Percentiles rank a stretch among this genome's conserved stretches.
Conservation (phyloP, 768 basidiomycete genomes). For the Dacryopinax spathularia region DNA sequence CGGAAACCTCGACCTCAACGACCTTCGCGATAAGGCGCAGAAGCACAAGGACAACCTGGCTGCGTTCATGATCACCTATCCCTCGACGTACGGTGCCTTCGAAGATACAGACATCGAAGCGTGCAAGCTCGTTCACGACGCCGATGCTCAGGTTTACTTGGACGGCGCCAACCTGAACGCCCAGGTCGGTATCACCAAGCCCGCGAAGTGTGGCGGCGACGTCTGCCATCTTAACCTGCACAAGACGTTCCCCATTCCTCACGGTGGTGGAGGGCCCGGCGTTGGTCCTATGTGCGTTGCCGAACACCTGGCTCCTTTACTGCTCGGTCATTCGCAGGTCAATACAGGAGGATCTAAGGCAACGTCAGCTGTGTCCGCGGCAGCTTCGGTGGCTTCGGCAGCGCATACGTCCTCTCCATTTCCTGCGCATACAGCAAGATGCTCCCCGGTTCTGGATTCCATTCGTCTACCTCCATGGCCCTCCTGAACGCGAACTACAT, state of each 20-base stretch:
- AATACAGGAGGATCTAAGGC: constrained; percentile 49
- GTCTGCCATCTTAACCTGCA: constrained; percentile 97
- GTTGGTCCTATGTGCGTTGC: constrained; percentile 93
- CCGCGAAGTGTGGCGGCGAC: constrained; percentile 89
- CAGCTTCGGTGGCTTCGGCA: constrained; percentile 89
- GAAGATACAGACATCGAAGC: constrained; percentile 78
- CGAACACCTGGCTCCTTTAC: constrained; percentile 84
- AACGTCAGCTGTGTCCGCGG: constrained; percentile 80
- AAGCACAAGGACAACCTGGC: constrained; percentile 84
- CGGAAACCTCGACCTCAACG: constrained; percentile 78
- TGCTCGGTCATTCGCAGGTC: constrained; percentile 73
- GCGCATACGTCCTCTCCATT: constrained; percentile 86
- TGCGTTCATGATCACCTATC: constrained; percentile 97
- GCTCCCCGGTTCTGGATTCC: constrained; percentile 88
- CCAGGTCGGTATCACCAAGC: constrained; percentile 83
- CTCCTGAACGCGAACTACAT: constrained; percentile 96
- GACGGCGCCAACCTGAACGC: constrained; percentile 94
- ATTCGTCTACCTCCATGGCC: constrained; percentile 71
- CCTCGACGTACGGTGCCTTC: constrained; percentile 95
- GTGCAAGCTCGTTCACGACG: constrained; percentile 83
- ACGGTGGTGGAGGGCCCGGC: constrained; percentile 94
- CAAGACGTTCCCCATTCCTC: constrained; percentile 95
- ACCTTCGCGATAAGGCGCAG: constrained; percentile 75
- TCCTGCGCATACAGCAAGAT: constrained; percentile 99
- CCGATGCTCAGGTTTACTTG: constrained; percentile 94